These are phyloP conservation scores for Paratrimastix pyriformis DNA, from an alignment of 78 protist species.

Conservation along the genomic window DNA sequence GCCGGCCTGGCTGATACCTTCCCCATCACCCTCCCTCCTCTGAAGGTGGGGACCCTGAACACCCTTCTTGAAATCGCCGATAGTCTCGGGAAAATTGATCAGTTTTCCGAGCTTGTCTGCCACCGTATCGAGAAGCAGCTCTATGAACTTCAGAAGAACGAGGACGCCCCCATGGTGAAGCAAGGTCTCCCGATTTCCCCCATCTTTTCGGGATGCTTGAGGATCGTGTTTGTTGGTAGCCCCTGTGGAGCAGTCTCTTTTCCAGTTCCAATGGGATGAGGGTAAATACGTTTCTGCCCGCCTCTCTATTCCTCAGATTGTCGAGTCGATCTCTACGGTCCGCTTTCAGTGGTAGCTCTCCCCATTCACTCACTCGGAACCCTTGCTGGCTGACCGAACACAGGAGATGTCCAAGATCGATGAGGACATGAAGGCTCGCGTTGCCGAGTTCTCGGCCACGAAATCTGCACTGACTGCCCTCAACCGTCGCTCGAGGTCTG, in stretches of 20 bases:
- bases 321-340: neutral
- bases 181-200: neutral
- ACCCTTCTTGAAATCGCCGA: neutral
- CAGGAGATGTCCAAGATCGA: neutral
- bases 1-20: neutral
- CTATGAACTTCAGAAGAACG: constrained; percentile 2
- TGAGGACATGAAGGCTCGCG: neutral
- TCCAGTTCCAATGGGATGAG: constrained; percentile 7
- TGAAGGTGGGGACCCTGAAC: constrained; percentile 6
- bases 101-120: neutral
- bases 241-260: neutral
- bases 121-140: neutral
- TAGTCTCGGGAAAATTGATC: neutral
- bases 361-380: neutral
- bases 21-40: neutral
- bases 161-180: neutral
- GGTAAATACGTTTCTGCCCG: neutral
- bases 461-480: neutral
- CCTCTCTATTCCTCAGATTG: neutral
- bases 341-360: neutral
- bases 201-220: neutral
- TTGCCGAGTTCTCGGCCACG: neutral
- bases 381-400: neutral
- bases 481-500: neutral
- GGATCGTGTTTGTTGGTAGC: neutral